Conservation (phyloP, 1,284 basidiomycete species). For the Wolfiporia cocos region DNA sequence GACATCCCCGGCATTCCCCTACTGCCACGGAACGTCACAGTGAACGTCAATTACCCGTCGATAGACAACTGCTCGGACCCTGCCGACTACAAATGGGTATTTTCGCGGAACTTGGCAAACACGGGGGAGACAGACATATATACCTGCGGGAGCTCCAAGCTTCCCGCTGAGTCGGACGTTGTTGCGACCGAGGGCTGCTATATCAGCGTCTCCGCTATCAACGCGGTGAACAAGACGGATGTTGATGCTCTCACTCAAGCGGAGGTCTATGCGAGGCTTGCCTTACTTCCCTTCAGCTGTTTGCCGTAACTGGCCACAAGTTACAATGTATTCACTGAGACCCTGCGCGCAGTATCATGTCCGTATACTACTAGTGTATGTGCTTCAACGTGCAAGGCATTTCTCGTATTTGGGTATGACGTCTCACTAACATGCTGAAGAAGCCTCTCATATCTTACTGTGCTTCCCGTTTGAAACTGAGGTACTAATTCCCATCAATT, state of each 20-base stretch:
- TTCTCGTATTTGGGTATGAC: too few species aligned
- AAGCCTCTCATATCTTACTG: too few species aligned
- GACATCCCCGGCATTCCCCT: conserved; percentile 19
- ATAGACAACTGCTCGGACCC: conserved; percentile 32
- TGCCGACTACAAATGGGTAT: conserved; percentile 36
- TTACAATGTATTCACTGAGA: too few species aligned
- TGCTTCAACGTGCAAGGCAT: too few species aligned
- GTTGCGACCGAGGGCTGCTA: conserved; percentile 33
- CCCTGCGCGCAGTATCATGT: too few species aligned
- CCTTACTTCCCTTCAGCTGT: conserved; percentile 7
- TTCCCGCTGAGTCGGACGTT: conserved; percentile 37
- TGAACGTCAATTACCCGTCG: conserved; percentile 49
- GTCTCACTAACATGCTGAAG: too few species aligned
- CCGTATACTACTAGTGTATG: too few species aligned
- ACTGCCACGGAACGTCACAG: conserved; percentile 34
- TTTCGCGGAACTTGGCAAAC: conserved; percentile 35
- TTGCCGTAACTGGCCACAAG: too few species aligned
- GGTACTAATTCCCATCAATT: too few species aligned
- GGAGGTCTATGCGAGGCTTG: conserved; percentile 31
- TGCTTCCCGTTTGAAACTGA: too few species aligned
- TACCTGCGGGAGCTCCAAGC: conserved; percentile 35
- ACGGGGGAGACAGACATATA: conserved; percentile 31
- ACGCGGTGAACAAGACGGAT: conserved; percentile 39
- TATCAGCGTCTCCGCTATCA: conserved; percentile 41
- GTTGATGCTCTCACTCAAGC: conserved; percentile 36